Evolutionary conservation across 2,329 filamentous ascomycete genomes (phyloP).

Genomic region (Canariomyces notabilis): DNA sequence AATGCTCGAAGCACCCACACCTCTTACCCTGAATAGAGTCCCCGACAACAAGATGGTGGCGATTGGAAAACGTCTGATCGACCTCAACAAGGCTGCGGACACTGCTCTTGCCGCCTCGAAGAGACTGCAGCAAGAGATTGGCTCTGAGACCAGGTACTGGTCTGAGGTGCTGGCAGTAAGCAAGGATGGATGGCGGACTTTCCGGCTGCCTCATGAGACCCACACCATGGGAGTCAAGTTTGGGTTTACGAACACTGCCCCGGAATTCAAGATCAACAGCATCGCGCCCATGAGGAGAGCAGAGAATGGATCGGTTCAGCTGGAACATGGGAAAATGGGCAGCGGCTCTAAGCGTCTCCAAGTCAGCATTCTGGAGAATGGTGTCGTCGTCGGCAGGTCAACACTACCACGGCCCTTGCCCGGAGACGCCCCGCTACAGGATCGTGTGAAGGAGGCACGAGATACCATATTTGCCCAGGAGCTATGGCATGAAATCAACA

Average conservation of each 20-base stretch:
- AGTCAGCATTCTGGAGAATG: conserved; percentile 58
- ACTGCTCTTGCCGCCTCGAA: conserved; percentile 67
- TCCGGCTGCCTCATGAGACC: conserved; percentile 65
- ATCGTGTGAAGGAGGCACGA: conserved; percentile 66
- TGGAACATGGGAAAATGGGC: conserved; percentile 59
- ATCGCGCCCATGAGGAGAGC: conserved; percentile 72
- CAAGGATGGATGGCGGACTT: conserved; percentile 81
- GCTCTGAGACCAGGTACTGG: conserved; percentile 83
- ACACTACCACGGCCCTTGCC: conserved; percentile 47
- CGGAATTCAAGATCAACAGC: conserved; percentile 63
- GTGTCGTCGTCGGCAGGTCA: conserved; percentile 54
- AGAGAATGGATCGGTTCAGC: conserved; percentile 66
- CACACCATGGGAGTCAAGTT: conserved; percentile 80
- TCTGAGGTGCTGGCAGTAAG: conserved; percentile 75
- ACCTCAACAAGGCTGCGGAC: conserved; percentile 68
- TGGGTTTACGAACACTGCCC: conserved; percentile 64
- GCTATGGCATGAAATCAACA: conserved; percentile 81
- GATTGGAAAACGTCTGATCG: conserved; percentile 72
- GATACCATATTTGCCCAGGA: conserved; percentile 81
- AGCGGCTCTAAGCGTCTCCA: conserved; percentile 56
- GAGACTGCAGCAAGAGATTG: conserved; percentile 70
- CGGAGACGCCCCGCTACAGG: conserved; percentile 57
- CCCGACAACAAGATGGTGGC: conserved; percentile 54
- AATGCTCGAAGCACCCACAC: conserved; percentile 57
- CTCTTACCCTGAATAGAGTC: conserved; percentile 49